Base-by-base conservation (phyloP, 257 asterid species). In the Fraxinus anomala region DNA sequence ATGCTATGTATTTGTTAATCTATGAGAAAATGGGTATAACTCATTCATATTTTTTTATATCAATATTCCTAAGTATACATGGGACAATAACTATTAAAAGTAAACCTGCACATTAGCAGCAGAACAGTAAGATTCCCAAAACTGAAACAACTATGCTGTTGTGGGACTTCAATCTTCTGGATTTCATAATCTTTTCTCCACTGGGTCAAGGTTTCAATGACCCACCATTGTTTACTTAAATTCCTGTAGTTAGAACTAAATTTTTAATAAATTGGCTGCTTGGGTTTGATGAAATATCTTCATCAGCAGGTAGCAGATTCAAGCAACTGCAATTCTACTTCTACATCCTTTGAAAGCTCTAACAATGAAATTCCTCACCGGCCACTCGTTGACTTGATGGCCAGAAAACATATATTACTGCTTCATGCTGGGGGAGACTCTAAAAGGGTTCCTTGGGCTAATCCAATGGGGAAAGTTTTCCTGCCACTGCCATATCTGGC, bases 351-450 rank as follows among this genome's bases (percentile, higher is more conserved):
- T 75, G 83, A 73, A 61, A 81, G 85, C 76, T 75, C 85, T 56
- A 71, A 79, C 47, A 26, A 76, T 77, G 94, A 89, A 79, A 77
- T 51, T 73, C 81, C 83, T 33, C 81, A 82, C 76, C 76, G 13
- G 51, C 66, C 87, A 76, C 89, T 92, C 75, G 88, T 86, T 69
- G 94, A 90, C 77, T 86, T 88, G 82, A 78, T 96, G 80, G 85
- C 90, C 73, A 89, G 87, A 83, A 96, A 86, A 82, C 98, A 93
- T 76, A 85, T 93, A 79, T 84, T 96, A 80, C 87, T 96, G 83
- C 91, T 96, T 83, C 99, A 96, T 86, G 99, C 99, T 80, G 99
- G 99, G 80, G 99, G 99, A 77, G 99, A 96, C 92, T 96, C 99
- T 76, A 93, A 96, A 89, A 84, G 99, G 88, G 97, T 96, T 73